Conservation (phyloP, 163 green algal genomes). For the Chloromonas sp. region DNA sequence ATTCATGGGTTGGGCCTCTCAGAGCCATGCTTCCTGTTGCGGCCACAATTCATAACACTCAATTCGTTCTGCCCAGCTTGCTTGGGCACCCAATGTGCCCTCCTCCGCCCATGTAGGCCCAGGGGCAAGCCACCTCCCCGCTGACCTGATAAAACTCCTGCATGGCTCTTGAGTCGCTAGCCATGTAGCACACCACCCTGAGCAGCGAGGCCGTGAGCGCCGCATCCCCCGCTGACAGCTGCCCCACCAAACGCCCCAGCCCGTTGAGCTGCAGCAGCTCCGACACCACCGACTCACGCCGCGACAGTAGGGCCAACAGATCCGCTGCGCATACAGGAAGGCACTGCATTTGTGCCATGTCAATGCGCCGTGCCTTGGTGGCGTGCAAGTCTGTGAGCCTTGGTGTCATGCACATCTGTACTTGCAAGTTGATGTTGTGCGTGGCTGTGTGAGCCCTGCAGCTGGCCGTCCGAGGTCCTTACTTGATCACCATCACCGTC, state of each 20-base stretch:
- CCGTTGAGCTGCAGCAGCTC: conserved; percentile 39
- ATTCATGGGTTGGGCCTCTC: too few relatives aligned
- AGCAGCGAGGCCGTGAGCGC: conserved; percentile 34
- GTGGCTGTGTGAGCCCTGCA: too few relatives aligned
- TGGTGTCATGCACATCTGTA: too few relatives aligned
- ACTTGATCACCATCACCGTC: too few relatives aligned
- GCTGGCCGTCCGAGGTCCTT: too few relatives aligned
- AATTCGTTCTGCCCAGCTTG: too few relatives aligned
- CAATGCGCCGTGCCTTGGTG: too few relatives aligned
- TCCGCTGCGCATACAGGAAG: conserved; percentile 23
- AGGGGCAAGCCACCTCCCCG: neutral
- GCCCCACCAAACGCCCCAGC: conserved; percentile 32
- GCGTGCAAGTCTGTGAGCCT: too few relatives aligned
- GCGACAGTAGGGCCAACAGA: conserved; percentile 33
- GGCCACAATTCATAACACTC: too few relatives aligned
- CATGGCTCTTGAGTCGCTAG: conserved; percentile 22
- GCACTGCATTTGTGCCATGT: neutral
- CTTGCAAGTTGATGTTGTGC: too few relatives aligned
- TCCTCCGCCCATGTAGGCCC: neutral
- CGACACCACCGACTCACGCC: conserved; percentile 27
- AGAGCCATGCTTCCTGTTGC: too few relatives aligned
- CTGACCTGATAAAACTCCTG: conserved; percentile 46
- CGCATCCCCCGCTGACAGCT: conserved; percentile 24
- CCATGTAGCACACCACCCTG: conserved; percentile 47
- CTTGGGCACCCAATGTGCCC: too few relatives aligned